Conservation (phyloP, 768 basidiomycete species). For the Trametes cinnabarina region DNA sequence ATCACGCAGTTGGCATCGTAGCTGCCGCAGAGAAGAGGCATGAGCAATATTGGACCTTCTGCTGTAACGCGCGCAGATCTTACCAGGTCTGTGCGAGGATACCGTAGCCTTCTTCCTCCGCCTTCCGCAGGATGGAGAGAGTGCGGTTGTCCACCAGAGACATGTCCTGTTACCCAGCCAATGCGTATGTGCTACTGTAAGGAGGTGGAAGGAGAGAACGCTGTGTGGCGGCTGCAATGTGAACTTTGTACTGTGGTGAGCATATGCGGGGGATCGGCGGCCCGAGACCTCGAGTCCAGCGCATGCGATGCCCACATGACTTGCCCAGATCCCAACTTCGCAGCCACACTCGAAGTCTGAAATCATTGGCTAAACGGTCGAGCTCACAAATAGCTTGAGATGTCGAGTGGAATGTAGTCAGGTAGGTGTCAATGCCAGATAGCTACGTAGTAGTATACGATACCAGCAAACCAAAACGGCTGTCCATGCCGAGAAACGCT, state of each 20-base stretch:
- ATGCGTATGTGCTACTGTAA: no score
- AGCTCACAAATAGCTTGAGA: no score
- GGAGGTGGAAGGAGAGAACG: no score
- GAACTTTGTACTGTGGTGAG: not conserved
- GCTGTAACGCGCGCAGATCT: not conserved
- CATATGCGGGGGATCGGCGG: not conserved
- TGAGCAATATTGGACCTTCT: not conserved
- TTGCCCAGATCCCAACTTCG: not conserved
- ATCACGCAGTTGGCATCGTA: slow-evolving; percentile 47
- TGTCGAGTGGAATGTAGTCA: no score
- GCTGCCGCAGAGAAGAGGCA: slow-evolving; percentile 23
- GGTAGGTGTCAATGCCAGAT: no score
- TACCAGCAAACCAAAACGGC: no score
- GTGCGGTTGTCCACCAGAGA: slow-evolving; percentile 35
- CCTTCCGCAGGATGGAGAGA: slow-evolving; percentile 39
- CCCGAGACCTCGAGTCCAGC: not conserved
- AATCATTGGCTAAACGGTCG: no score
- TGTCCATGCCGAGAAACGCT: no score
- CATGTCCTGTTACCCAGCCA: not conserved
- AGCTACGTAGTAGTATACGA: no score
- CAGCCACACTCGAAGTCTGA: no score
- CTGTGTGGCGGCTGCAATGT: no score
- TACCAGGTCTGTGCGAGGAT: slow-evolving; percentile 44
- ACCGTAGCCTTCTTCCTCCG: slow-evolving; percentile 44
- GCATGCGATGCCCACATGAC: not conserved